Conservation (phyloP, 805 yeast species). For the Saccharomycopsis guyanensis region DNA sequence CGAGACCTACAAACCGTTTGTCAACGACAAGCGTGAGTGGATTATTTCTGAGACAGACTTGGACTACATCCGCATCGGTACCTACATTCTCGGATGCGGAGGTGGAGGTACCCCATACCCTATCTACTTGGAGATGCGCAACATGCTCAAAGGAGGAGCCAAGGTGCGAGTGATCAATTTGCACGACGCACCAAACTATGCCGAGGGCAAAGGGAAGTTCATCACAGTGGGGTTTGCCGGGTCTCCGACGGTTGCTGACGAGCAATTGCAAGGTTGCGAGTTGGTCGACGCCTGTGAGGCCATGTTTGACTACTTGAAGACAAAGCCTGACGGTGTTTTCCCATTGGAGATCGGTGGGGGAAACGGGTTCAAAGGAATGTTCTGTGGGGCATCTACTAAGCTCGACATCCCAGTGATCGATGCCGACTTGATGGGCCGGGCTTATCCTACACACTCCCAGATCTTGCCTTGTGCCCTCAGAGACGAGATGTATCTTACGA, state of each 20-base stretch:
- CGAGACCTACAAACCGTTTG: constrained; percentile 28
- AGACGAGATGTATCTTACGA: constrained; percentile 24
- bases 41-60: constrained; percentile 33
- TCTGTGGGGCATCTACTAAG: constrained; percentile 25
- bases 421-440: constrained; percentile 42
- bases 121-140: constrained; percentile 30
- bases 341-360: constrained; percentile 40
- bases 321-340: constrained; percentile 30
- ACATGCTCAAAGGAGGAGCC: constrained; percentile 31
- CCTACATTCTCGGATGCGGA: constrained; percentile 43
- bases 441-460: constrained; percentile 39
- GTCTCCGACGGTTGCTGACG: constrained; percentile 40
- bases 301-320: constrained; percentile 27
- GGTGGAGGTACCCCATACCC: constrained; percentile 46
- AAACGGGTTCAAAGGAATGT: constrained; percentile 32
- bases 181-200: constrained; percentile 26
- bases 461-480: constrained; percentile 29
- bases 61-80: constrained; percentile 37
- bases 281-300: constrained; percentile 28
- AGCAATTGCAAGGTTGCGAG: constrained; percentile 36
- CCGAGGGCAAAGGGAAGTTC: constrained; percentile 26
- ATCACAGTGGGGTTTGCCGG: constrained; percentile 36
- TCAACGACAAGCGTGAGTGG: constrained; percentile 32
- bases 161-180: constrained; percentile 30
- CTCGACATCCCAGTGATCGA: constrained; percentile 30